Percentiles rank a stretch among this genome's conserved stretches.
These are phyloP conservation scores for Quercus lobata DNA, from an alignment of 331 rosid species.

Conservation along the genomic window DNA sequence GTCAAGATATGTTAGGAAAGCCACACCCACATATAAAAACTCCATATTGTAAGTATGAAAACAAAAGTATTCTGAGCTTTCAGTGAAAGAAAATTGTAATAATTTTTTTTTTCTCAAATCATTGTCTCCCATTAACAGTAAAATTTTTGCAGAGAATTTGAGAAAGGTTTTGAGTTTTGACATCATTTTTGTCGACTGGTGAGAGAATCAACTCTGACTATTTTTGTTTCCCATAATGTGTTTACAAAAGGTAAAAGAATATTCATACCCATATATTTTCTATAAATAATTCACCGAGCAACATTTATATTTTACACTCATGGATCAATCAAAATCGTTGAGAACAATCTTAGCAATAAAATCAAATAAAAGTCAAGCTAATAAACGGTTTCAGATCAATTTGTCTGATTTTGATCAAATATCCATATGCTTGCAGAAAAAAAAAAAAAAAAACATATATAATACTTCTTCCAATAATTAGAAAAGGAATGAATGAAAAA, in stretches of 20 bases:
- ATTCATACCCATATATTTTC: background rate
- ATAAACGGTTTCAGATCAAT: background rate
- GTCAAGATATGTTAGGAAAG: background rate
- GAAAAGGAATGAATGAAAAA: conserved; percentile 7
- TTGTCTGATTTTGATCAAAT: background rate
- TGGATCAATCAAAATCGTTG: background rate
- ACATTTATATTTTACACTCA: background rate
- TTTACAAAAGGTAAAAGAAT: background rate
- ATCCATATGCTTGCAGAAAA: conserved; percentile 12
- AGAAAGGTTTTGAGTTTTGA: background rate
- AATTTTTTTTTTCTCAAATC: too few relatives aligned
- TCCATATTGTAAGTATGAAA: too few relatives aligned
- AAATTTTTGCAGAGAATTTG: background rate
- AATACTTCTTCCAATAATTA: conserved; percentile 20
- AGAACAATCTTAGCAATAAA: too few relatives aligned
- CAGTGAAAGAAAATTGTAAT: too few relatives aligned
- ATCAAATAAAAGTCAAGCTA: conserved; percentile 7
- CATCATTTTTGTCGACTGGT: background rate
- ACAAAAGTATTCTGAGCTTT: background rate
- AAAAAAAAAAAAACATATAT: background rate
- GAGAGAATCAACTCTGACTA: background rate
- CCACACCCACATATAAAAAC: too few relatives aligned
- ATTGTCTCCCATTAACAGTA: background rate
- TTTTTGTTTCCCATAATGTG: too few relatives aligned
- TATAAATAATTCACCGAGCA: background rate